Base-by-base conservation (phyloP, 441 rosid species). In the Populus hybrid region DNA sequence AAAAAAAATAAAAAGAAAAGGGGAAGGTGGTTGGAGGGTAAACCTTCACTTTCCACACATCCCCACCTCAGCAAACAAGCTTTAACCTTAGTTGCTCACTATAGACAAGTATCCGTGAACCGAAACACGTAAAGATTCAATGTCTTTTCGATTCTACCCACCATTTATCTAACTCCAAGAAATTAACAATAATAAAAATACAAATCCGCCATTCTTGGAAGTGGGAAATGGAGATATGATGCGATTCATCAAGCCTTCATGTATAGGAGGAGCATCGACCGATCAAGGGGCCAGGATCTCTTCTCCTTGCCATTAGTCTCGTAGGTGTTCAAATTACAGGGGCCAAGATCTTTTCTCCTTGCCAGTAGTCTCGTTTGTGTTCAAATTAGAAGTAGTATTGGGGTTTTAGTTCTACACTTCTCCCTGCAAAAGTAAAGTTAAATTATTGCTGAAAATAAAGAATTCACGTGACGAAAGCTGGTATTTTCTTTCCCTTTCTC, bases 21-120 rank as follows among this genome's bases (percentile, higher is more conserved):
- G 69, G 23, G 3, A 3, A 40, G 81, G 74, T 76, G 4, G 83
- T 42, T 83, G 81, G 75, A 6, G 14, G 74, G 81, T 80, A 74
- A 68, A 65, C 85, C 31, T 9, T 78, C 78, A 23, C 69, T 10
- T 20, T 65, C 18, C 3, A 21, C 72, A 33, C 4, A 45, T 74
- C 64, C 16, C 76, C 66, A 74, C 66, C 75, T 14, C 69, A 72
- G 33, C 23, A 28, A 68, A 59, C 4, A 20, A 20, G 29, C 9
- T 24, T 9, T 29, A 29, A 68, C 69, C 71, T 35, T 6, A 23
- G 16, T 3, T 50, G n/a, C n/a, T 18, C 2, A 2, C 12, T 6
- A 9, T 8, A 56, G 78, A 80, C 78, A 80, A 63, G 64, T 36
- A 33, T 78, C 77, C 83, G 87, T 82, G 86, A 86, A 28, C 81